phyloP scores from a whole-genome alignment of 192 early-diverging fungal species.

The Cladochytrium replicatum region DNA sequence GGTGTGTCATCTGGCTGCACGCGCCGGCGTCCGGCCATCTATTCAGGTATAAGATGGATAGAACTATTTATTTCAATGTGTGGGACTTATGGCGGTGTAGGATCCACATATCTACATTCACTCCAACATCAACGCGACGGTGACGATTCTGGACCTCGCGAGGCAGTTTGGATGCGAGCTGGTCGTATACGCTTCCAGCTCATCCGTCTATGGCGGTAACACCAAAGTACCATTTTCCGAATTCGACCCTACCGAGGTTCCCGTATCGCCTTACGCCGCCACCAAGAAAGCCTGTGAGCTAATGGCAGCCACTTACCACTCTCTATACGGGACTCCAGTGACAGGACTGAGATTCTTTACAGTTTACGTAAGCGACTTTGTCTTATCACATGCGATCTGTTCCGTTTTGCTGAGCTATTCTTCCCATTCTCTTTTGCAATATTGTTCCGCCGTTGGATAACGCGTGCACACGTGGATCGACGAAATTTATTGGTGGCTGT shows the following conservation, averaged over 20 bases:
- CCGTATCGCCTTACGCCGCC: conserved; percentile 12
- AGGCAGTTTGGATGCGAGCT: conserved; percentile 1
- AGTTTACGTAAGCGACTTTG: conserved; percentile 12
- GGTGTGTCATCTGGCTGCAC: conserved; percentile 7
- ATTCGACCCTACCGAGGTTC: neutral
- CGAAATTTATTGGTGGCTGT: no score
- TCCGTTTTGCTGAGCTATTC: no score
- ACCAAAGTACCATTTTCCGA: conserved; percentile 15
- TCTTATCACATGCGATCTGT: no score
- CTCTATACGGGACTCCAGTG: conserved; percentile 7
- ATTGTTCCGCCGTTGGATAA: no score
- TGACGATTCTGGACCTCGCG: conserved; percentile 9
- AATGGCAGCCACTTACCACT: neutral
- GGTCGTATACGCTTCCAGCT: conserved; percentile 10
- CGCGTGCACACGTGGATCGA: no score
- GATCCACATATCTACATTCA: conserved; percentile 13
- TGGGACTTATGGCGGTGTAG: no score
- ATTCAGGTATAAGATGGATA: conserved; percentile 7
- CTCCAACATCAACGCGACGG: conserved; percentile 9
- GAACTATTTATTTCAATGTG: no score
- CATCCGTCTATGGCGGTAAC: conserved; percentile 11
- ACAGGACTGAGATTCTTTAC: conserved; percentile 15
- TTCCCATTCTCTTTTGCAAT: no score
- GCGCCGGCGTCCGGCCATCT: conserved; percentile 4
- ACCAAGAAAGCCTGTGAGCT: conserved; percentile 17